Percentiles rank a stretch among this genome's conserved stretches.
phyloP scores from a whole-genome alignment of 305 asterid genomes.

The Fraxinus sp. region DNA sequence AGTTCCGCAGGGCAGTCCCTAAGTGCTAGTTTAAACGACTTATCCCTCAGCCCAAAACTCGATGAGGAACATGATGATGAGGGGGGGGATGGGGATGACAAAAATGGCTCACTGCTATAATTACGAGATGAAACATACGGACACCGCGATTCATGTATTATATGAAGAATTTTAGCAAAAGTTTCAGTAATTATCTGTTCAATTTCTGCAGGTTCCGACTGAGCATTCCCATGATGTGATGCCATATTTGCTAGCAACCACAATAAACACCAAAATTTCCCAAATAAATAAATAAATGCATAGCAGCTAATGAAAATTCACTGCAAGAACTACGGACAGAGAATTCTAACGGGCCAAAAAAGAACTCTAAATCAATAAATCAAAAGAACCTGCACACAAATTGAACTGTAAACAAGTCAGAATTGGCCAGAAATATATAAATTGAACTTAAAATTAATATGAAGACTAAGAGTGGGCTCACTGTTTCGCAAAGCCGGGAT shows the following conservation, averaged over 20 bases:
- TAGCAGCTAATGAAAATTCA: not conserved
- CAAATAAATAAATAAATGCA: not conserved
- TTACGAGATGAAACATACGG: slow-evolving; percentile 76
- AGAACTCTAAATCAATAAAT: not conserved
- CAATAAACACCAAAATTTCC: not conserved
- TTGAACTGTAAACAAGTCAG: not conserved
- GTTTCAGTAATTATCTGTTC: slow-evolving; percentile 82
- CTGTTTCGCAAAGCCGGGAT: not conserved
- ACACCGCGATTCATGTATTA: slow-evolving; percentile 79
- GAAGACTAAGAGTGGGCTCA: not conserved
- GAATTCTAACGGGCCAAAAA: not conserved
- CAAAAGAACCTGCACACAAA: not conserved
- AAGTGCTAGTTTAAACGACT: slow-evolving; percentile 75
- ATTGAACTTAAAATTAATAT: not conserved
- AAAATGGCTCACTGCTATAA: slow-evolving; percentile 65
- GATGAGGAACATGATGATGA: slow-evolving; percentile 48
- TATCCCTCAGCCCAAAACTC: slow-evolving; percentile 72
- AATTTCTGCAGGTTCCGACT: slow-evolving; percentile 69
- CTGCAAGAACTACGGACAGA: not conserved
- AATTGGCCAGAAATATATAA: not conserved
- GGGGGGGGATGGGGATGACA: slow-evolving; percentile 57
- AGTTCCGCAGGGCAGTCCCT: slow-evolving; percentile 84
- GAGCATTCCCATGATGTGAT: slow-evolving; percentile 51
- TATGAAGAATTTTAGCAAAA: slow-evolving; percentile 78
- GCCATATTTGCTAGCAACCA: slow-evolving; percentile 47